Evolutionary conservation across 495 filamentous ascomycete species (phyloP), one percentile per base, ranked within the genome.

Genomic region (Penicillium mononematosum): DNA sequence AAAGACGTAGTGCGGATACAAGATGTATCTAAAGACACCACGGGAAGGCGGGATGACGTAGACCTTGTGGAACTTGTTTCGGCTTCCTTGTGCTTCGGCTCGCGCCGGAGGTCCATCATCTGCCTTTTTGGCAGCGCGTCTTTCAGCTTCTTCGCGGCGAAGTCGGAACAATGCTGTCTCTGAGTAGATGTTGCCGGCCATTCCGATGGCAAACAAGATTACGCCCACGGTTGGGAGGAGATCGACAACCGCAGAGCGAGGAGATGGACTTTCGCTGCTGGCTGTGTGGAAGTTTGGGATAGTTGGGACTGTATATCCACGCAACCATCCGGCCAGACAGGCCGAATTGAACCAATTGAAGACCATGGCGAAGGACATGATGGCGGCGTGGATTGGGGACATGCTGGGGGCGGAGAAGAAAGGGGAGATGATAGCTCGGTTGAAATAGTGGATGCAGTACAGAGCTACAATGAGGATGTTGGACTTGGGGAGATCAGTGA

Each of bases 1-100:
- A 58, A 84, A 88, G 47, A 94, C 81, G 68, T 96, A 98, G 68
- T 98, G 95, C 57, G 94, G 92, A 75, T 88, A 96, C 52, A 98
- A 80, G 65, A 96, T 83, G 55, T 80, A 86, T 48, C 75, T 76
- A 75, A 98, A 98, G 41, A 96, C 74, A 2, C 92, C 92, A 39
- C 86, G 84, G 57, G 86, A 74, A 0, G 95, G 95, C 3, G 94
- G 94, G 45, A 98, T 83, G 73, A 88, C 85, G 68, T 98, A 98
- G 53, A 95, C 82, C 75, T 96, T 96, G n/a, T 86, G 80, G 58
- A 68, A 78, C 29, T 70, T 75, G 61, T 71, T 71, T 17, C 45
- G 32, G 1, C 43, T 34, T 3, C 39, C 41, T 4, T n/a, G 14
- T 66, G 64, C 52, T 64, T 59, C 6, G 53, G 63, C 54, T 67